A percentile compares a stretch with the other conserved stretches of the same genome.
Conservation (phyloP, 2,329 filamentous ascomycete species). For the Fusarium illudens region DNA sequence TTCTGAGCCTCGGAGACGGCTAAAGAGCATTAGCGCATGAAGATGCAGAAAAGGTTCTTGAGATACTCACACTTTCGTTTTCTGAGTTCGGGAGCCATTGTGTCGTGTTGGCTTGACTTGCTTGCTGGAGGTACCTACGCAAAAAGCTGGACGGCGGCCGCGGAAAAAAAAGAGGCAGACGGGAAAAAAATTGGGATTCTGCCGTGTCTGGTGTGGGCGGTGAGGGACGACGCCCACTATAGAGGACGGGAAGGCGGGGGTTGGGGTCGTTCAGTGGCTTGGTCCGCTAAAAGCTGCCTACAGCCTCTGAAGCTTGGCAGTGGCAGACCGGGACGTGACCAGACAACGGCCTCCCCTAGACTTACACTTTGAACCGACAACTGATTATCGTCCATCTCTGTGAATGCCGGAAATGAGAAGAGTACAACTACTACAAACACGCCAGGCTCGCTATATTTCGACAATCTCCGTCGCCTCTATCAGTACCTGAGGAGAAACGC, state of each 20-base stretch:
- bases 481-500: neutral
- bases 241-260: conserved; percentile 23
- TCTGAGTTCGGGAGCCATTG: conserved; percentile 58
- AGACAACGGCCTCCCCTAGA: too few species aligned
- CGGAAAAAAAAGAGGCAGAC: conserved; percentile 39
- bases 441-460: neutral
- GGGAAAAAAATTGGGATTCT: conserved; percentile 51
- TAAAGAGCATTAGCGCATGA: conserved; percentile 36
- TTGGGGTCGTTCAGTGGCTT: conserved; percentile 22
- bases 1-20: conserved; percentile 44
- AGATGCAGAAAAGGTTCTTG: accelerated
- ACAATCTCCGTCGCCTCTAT: neutral
- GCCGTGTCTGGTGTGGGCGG: conserved; percentile 45
- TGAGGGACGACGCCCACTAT: conserved; percentile 38
- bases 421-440: neutral
- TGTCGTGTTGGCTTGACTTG: conserved; percentile 34
- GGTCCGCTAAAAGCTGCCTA: conserved; percentile 32
- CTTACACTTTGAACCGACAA: neutral
- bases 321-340: neutral
- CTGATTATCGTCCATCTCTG: neutral
- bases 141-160: conserved; percentile 29
- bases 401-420: neutral
- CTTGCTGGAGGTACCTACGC: conserved; percentile 16
- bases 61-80: conserved; percentile 47
- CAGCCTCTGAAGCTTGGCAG: conserved; percentile 28